phyloP scores from a whole-genome alignment of 371 early-diverging fungal species.

The Haplosporangium sp. region DNA sequence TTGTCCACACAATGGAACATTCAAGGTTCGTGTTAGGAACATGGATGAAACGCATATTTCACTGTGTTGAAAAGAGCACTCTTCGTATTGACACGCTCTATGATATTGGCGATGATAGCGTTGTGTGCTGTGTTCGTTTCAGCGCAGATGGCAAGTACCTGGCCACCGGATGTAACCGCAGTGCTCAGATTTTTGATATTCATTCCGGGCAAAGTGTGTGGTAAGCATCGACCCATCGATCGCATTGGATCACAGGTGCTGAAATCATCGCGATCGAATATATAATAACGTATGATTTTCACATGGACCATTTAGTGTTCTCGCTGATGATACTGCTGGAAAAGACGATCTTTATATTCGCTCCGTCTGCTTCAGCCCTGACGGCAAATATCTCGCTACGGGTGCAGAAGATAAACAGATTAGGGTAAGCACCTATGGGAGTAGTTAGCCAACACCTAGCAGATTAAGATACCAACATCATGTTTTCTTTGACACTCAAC shows the following conservation, averaged over 20 bases:
- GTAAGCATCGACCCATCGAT: slow-evolving; percentile 56
- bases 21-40: slow-evolving; percentile 59
- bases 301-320: slow-evolving; percentile 60
- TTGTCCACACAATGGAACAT: slow-evolving; percentile 90
- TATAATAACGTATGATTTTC: too few species aligned
- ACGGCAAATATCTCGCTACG: slow-evolving; percentile 91
- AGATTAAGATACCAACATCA: neutral
- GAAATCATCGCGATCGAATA: too few species aligned
- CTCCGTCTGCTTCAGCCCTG: slow-evolving; percentile 96
- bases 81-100: neutral
- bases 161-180: slow-evolving; percentile 96
- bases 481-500: neutral
- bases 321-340: slow-evolving; percentile 80
- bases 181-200: slow-evolving; percentile 91
- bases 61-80: slow-evolving; percentile 65
- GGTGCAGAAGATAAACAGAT: slow-evolving; percentile 98
- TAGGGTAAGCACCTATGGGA: slow-evolving; percentile 62
- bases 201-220: slow-evolving; percentile 76
- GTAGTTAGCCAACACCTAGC: neutral
- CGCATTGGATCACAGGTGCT: too few species aligned
- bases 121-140: slow-evolving; percentile 98
- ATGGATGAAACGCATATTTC: slow-evolving; percentile 61
- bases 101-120: slow-evolving; percentile 58
- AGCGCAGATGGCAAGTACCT: slow-evolving; percentile 91
- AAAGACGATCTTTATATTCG: slow-evolving; percentile 94